Conservation (phyloP, 768 basidiomycete species). For the Asterophora lycoperdoides region DNA sequence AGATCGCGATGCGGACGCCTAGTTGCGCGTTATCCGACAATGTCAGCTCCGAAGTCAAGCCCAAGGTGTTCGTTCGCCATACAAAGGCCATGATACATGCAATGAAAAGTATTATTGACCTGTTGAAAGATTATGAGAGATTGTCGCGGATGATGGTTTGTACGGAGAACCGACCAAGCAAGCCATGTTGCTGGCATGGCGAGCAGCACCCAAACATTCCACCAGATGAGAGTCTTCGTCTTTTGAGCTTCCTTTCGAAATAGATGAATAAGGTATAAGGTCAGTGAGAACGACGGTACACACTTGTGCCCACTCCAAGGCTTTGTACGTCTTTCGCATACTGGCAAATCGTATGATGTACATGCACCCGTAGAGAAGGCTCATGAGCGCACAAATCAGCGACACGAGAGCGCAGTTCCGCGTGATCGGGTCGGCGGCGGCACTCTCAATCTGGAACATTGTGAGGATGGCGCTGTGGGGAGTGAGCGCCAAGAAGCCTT, state of each 20-base stretch:
- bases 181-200: constrained; percentile 69
- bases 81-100: constrained; percentile 61
- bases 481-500: background rate
- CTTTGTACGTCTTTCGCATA: constrained; percentile 70
- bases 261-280: background rate
- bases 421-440: constrained; percentile 55
- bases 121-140: constrained; percentile 15
- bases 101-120: constrained; percentile 68
- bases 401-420: constrained; percentile 62
- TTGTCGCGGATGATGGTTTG: background rate
- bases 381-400: constrained; percentile 63
- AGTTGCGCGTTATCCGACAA: constrained; percentile 30
- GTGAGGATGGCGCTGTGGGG: constrained; percentile 60
- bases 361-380: constrained; percentile 67
- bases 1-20: constrained; percentile 52
- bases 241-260: constrained; percentile 45
- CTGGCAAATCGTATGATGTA: constrained; percentile 69
- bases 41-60: constrained; percentile 30
- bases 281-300: constrained; percentile 1
- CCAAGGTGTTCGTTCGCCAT: constrained; percentile 64
- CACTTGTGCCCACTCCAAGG: constrained; percentile 71
- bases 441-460: constrained; percentile 55
- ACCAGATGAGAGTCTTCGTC: constrained; percentile 24
- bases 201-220: constrained; percentile 65
- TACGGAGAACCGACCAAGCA: constrained; percentile 43